phyloP scores from a whole-genome alignment of 2,329 filamentous ascomycete genomes.

The Scortechinia acanthostroma region DNA sequence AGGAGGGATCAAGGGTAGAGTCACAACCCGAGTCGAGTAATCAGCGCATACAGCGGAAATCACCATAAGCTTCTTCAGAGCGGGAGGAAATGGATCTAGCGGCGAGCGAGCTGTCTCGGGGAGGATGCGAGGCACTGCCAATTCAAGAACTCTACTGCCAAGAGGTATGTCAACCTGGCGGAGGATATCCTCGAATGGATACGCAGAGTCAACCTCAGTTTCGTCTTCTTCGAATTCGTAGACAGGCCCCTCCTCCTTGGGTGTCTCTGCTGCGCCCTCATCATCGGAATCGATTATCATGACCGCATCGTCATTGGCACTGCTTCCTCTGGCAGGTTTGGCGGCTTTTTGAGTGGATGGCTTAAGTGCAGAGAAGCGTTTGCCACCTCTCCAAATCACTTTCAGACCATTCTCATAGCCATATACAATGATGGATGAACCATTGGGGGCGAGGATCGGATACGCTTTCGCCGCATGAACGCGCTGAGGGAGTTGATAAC shows the following conservation, averaged over 20 bases:
- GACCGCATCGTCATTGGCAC: background rate
- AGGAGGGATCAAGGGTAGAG: conserved; percentile 42
- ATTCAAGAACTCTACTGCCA: background rate
- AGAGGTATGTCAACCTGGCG: background rate
- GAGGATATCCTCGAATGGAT: background rate
- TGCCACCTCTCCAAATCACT: conserved; percentile 42
- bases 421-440: conserved; percentile 51
- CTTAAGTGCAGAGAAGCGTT: conserved; percentile 24
- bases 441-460: conserved; percentile 47
- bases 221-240: background rate
- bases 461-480: conserved; percentile 46
- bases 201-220: background rate
- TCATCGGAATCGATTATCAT: conserved; percentile 1
- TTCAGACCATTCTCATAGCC: conserved; percentile 47
- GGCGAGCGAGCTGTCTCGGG: conserved; percentile 17
- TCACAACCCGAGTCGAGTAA: conserved; percentile 41
- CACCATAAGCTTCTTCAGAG: conserved; percentile 39
- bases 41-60: conserved; percentile 45
- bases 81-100: conserved; percentile 30
- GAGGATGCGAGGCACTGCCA: background rate
- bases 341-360: conserved; percentile 2
- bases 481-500: conserved; percentile 51
- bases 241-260: background rate
- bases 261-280: background rate
- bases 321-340: background rate